Conservation (phyloP, 306 rosid genomes). For the Malus sylvestris region DNA sequence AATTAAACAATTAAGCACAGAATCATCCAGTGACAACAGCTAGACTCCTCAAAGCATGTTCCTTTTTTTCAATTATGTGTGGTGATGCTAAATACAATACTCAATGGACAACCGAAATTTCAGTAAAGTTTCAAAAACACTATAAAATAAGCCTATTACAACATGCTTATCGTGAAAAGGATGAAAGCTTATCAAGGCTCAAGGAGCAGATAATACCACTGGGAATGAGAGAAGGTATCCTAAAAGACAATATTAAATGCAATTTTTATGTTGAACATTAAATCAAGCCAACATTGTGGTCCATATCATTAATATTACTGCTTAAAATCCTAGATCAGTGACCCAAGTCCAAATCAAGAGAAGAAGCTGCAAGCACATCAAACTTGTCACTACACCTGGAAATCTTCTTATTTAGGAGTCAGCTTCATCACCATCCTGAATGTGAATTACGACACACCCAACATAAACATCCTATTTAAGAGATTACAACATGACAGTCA, state of each 20-base stretch:
- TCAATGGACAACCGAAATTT: not conserved
- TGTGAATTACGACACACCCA: conserved; percentile 49
- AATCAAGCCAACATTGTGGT: conserved; percentile 26
- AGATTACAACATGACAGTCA: conserved; percentile 53
- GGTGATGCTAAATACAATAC: not conserved
- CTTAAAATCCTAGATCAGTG: conserved; percentile 38
- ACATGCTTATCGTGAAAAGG: conserved; percentile 2
- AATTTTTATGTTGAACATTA: conserved; percentile 36
- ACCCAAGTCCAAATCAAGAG: conserved; percentile 38
- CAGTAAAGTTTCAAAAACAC: not conserved
- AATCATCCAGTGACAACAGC: not conserved
- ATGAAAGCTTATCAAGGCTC: conserved; percentile 11
- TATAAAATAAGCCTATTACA: not conserved
- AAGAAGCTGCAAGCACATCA: conserved; percentile 44
- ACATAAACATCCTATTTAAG: conserved; percentile 60
- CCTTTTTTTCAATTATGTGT: not conserved
- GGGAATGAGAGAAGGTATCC: conserved; percentile 20
- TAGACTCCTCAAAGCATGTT: not conserved
- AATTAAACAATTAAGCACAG: not conserved
- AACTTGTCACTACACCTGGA: conserved; percentile 54
- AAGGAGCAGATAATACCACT: conserved; percentile 20
- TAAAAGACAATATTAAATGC: conserved; percentile 20
- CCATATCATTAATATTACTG: conserved; percentile 32
- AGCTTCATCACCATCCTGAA: conserved; percentile 62
- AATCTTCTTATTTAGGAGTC: conserved; percentile 55